Base-by-base conservation (phyloP, 2,329 filamentous ascomycete genomes). In the Colletotrichum tropicicola region DNA sequence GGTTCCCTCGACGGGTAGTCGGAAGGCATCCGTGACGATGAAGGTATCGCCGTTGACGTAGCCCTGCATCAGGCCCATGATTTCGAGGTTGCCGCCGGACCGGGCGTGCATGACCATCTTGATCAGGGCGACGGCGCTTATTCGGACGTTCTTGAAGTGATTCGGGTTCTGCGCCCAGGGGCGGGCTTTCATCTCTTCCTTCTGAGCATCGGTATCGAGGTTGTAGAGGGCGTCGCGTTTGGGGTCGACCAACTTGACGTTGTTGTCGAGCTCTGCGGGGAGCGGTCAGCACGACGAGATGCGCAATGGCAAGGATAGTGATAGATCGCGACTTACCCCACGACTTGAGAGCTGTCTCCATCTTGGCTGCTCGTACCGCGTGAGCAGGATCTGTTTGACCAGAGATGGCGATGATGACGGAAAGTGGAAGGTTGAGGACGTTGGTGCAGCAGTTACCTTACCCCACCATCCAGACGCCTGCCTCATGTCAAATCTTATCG, bases 21-120 rank as follows among this genome's bases (percentile, higher is more conserved):
- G 89, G 79, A 98, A 96, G 25, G 94, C 93, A 74, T 99, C 96
- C 1, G 94, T 98, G 57, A 99, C 91, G 70, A 99, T 89, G 73
- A 99, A 92, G 1, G 92, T 87, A 72, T 97, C 91, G 43, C 90
- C 89, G 69, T 93, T 88, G 52, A 97, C 91, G 78, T 97, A 97
- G 67, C 96, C 96, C 75, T 97, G 92, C 96, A 99, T 99, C 71
- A 99, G 79, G 61, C 96, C 96, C 96, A 99, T 99, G 72, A 99
- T 88, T 82, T 99, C 96, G 69, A 98, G 87, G 27, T 88, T 89
- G 61, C 96, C 95, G 69, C 96, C 96, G 0, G 93, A 94, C n/a
- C 96, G 92, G 9, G 96, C 96, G 77, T 99, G 96, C 92, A 98
- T 98, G 69, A 97, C 93, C 96, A 99, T 99, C 82, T 99, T 99